These are phyloP conservation scores for Aspergillus ochraceoroseus DNA, from an alignment of 2,329 filamentous ascomycete species.

Conservation along the genomic window DNA sequence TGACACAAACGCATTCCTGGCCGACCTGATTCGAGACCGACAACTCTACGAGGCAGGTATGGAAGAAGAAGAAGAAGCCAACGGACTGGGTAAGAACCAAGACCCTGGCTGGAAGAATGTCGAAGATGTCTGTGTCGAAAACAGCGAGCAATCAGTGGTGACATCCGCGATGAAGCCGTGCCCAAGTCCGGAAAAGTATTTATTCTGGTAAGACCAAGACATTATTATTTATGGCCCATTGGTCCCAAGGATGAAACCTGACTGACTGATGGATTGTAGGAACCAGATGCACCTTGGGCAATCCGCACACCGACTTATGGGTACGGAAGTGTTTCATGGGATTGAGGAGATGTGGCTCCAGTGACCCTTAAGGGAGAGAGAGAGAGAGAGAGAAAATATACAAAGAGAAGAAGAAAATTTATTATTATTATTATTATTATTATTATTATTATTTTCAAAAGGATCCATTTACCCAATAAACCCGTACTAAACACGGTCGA, in stretches of 20 bases:
- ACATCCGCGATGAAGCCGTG: conserved; percentile 33
- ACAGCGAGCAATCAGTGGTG: conserved; percentile 26
- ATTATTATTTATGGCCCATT: conserved; percentile 11
- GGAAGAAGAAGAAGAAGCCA: conserved; percentile 34
- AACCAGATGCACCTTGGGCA: conserved; percentile 41
- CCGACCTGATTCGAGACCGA: conserved; percentile 38
- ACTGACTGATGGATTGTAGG: conserved; percentile 28
- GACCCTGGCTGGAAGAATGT: conserved; percentile 38
- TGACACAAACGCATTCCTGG: conserved; percentile 38
- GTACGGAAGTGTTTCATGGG: conserved; percentile 35
- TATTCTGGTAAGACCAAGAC: conserved; percentile 38
- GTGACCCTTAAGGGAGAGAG: conserved; percentile 10
- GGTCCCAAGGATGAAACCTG: conserved; percentile 3
- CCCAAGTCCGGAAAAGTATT: conserved; percentile 36
- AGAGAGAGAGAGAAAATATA: background rate
- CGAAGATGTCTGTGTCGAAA: conserved; percentile 33
- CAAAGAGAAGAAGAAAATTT: background rate
- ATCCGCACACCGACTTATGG: conserved; percentile 38
- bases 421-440: conserved; percentile 1
- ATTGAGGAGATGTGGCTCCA: conserved; percentile 34
- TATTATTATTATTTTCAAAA: background rate
- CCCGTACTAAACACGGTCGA: conserved; percentile 2
- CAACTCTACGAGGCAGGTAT: conserved; percentile 36
- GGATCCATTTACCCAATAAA: background rate
- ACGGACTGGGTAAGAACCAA: conserved; percentile 32